phyloP scores from a whole-genome alignment of 192 early-diverging fungal species.

The Anaeromyces robustus region DNA sequence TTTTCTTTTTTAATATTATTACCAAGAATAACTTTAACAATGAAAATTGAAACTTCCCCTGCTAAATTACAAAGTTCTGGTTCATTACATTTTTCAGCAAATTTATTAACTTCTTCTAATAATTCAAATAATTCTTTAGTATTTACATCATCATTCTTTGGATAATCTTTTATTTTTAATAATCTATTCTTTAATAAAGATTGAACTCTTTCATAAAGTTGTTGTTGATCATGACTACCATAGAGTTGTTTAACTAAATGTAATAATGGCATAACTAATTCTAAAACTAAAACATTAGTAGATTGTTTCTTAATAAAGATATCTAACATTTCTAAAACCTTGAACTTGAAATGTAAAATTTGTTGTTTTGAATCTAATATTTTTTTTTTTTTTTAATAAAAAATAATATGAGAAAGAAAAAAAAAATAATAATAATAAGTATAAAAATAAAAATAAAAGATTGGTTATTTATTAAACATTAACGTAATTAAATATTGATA shows the following conservation, averaged over 20 bases:
- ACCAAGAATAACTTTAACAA: not conserved
- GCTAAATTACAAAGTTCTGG: not conserved
- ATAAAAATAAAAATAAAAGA: too few species aligned
- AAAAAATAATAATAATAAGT: too few species aligned
- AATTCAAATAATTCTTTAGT: conserved; percentile 35
- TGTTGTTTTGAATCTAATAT: conserved; percentile 53
- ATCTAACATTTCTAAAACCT: conserved; percentile 67
- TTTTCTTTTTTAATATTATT: not conserved
- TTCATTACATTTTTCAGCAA: conserved; percentile 32
- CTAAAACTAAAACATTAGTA: conserved; percentile 50
- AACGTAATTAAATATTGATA: too few species aligned
- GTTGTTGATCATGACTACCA: conserved; percentile 34
- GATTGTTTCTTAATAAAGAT: conserved; percentile 56
- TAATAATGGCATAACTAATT: conserved; percentile 52
- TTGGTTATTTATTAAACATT: too few species aligned
- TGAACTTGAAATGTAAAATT: conserved; percentile 78
- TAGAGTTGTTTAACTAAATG: conserved; percentile 33
- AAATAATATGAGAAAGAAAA: too few species aligned
- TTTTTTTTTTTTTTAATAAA: too few species aligned
- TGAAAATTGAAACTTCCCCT: not conserved
- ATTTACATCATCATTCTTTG: conserved; percentile 24
- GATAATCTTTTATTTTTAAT: conserved; percentile 44
- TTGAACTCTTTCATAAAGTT: conserved; percentile 51
- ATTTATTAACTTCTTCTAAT: conserved; percentile 49
- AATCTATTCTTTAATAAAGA: conserved; percentile 45